A percentile compares a stretch with the other conserved stretches of the same genome.
Evolutionary conservation across 495 filamentous ascomycete species (phyloP).

Genomic region (Neurospora sp.): DNA sequence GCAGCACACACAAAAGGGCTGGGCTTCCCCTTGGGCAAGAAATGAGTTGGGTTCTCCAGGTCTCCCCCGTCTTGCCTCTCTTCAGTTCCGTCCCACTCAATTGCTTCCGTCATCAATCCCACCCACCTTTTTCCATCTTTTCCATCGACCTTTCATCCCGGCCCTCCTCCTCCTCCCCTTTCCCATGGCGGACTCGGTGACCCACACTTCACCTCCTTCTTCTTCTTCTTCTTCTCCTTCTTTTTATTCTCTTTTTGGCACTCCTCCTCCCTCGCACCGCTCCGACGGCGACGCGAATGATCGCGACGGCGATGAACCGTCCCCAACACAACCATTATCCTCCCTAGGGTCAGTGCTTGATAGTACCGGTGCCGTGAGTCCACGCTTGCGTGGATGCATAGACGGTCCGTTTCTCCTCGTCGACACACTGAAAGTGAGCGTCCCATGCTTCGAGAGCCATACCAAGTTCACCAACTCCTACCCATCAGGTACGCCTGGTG

Average conservation of each 20-base stretch:
- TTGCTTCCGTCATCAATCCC: not conserved
- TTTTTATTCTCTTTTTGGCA: not conserved
- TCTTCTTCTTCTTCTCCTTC: not conserved
- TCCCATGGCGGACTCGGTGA: not conserved
- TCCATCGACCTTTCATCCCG: not conserved
- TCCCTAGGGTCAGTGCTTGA: constrained; percentile 2
- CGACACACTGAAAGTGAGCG: constrained; percentile 1
- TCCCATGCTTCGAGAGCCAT: not conserved
- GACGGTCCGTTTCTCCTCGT: constrained; percentile 3
- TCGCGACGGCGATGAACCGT: not conserved
- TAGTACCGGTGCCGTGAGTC: constrained; percentile 8
- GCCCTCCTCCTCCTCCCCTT: not conserved
- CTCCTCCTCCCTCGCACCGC: not conserved
- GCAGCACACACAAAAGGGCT: not conserved
- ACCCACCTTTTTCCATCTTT: not conserved
- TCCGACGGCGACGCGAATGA: not conserved
- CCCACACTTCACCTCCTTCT: not conserved
- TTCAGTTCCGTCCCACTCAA: not conserved
- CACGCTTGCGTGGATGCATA: constrained; percentile 3
- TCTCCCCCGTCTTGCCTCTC: not conserved
- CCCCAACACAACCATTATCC: constrained; percentile 1
- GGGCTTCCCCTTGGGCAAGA: not conserved
- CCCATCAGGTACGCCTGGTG: not conserved
- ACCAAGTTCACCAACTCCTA: not conserved
- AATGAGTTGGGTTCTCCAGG: not conserved